phyloP scores from a whole-genome alignment of 129 eudicot genomes.

The Artemisia tridentata region DNA sequence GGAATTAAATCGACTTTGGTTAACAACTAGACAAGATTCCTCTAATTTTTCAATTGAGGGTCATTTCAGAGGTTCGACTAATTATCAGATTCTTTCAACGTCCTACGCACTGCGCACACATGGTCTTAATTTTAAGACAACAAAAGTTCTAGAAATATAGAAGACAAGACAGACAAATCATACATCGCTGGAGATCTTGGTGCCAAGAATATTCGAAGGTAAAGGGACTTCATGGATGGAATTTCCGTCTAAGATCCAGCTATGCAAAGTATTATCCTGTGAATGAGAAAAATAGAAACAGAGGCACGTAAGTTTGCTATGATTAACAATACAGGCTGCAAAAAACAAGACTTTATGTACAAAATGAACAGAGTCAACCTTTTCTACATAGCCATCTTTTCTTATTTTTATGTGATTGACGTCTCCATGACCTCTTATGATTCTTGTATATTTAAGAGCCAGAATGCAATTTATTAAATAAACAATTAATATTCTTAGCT shows the following conservation, averaged over 20 bases:
- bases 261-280: constrained; percentile 70
- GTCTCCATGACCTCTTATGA: constrained; percentile 6
- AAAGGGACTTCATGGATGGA: constrained; percentile 53
- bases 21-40: not conserved
- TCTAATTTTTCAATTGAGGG: not conserved
- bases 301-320: constrained; percentile 8
- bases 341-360: not conserved
- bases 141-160: not conserved
- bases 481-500: constrained; percentile 1
- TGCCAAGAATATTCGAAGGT: constrained; percentile 71
- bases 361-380: constrained; percentile 2
- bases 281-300: not conserved
- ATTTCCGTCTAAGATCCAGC: constrained; percentile 64
- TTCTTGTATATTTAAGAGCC: not conserved
- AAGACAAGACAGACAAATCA: constrained; percentile 18
- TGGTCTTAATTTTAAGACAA: not conserved
- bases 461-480: not conserved
- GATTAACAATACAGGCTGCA: constrained; percentile 7
- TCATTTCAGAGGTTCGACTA: not conserved
- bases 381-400: constrained; percentile 1
- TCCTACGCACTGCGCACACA: not conserved
- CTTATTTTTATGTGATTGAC: constrained; percentile 17
- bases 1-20: not conserved
- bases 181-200: constrained; percentile 65
- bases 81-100: constrained; percentile 8